Conservation (phyloP, 2,329 filamentous ascomycete genomes). For the Pleurostoma richardsiae region DNA sequence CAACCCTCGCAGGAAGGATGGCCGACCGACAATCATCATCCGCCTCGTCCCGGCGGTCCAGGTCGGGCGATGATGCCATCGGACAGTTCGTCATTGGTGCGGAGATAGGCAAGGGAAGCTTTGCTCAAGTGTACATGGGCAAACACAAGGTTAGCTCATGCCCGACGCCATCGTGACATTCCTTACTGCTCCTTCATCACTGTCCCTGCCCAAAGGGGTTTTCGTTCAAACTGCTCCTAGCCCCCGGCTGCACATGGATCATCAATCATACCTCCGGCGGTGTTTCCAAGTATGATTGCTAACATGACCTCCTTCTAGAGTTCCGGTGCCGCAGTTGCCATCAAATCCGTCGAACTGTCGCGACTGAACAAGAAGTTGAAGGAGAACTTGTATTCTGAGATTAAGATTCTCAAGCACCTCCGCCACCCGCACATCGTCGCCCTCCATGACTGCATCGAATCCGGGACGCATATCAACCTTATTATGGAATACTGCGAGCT, state of each 20-base stretch:
- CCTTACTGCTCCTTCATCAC: constrained; percentile 4
- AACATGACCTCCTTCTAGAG: constrained; percentile 44
- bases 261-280: no score
- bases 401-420: constrained; percentile 88
- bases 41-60: constrained; percentile 16
- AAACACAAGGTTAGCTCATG: constrained; percentile 66
- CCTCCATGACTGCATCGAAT: constrained; percentile 90
- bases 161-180: background rate
- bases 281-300: no score
- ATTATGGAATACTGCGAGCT: constrained; percentile 99
- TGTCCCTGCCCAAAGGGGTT: background rate
- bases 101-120: constrained; percentile 96
- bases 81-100: constrained; percentile 78
- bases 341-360: constrained; percentile 90
- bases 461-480: constrained; percentile 82
- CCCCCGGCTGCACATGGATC: no score
- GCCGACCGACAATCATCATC: constrained; percentile 15
- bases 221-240: no score
- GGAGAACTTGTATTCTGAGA: constrained; percentile 92
- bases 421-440: constrained; percentile 96
- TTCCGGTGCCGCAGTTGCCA: constrained; percentile 77
- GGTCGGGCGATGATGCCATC: constrained; percentile 35
- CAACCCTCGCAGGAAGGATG: constrained; percentile 21
- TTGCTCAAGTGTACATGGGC: constrained; percentile 89
- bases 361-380: constrained; percentile 95